Percentiles rank a stretch among this genome's conserved stretches.
Conservation (phyloP, 257 asterid genomes). For the Przewalskia tangutica region DNA sequence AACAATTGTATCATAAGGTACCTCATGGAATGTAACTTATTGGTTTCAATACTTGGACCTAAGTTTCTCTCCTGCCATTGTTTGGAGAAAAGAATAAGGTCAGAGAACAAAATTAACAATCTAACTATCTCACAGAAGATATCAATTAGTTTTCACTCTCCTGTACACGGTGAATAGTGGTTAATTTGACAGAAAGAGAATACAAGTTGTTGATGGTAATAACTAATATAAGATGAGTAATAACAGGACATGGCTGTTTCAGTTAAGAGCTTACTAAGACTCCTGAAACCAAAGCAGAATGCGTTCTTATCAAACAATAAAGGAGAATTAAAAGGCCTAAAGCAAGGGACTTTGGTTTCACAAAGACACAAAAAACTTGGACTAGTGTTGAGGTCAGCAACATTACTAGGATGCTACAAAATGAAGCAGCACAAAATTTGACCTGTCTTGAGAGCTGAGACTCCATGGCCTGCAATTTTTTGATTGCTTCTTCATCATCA, state of each 20-base stretch:
- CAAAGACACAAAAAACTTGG: not conserved
- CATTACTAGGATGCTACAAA: not conserved
- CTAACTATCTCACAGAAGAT: not conserved
- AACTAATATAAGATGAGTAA: not conserved
- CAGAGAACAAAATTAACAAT: not conserved
- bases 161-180: not conserved
- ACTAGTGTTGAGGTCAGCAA: not conserved
- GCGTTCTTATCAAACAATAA: not conserved
- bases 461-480: slow-evolving; percentile 65
- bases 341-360: not conserved
- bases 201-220: not conserved
- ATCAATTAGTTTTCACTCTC: not conserved
- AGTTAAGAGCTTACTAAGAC: not conserved
- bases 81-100: slow-evolving; percentile 2
- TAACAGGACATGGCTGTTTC: not conserved
- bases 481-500: slow-evolving; percentile 76
- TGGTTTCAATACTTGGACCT: slow-evolving; percentile 40
- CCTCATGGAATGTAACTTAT: slow-evolving; percentile 65
- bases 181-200: not conserved
- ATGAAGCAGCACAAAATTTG: slow-evolving; percentile 5
- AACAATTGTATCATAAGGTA: slow-evolving; percentile 79
- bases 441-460: slow-evolving; percentile 74
- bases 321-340: not conserved
- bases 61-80: slow-evolving; percentile 57
- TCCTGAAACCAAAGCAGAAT: not conserved